phyloP scores from a whole-genome alignment of 2,329 filamentous ascomycete genomes.

The Remersonia thermophila region DNA sequence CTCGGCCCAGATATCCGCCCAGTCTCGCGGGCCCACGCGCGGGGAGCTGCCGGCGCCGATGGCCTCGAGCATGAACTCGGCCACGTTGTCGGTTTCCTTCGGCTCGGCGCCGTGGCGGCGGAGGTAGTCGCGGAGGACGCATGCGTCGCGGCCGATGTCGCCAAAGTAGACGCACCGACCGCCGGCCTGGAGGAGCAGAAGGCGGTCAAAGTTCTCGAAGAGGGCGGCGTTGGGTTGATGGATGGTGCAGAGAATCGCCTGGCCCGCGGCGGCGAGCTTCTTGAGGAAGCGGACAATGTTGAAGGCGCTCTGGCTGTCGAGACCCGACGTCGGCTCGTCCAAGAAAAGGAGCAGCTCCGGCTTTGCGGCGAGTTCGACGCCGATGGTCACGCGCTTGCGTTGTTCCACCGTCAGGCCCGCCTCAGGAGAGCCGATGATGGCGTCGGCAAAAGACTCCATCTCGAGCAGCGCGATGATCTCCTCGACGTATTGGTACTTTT shows the following conservation, averaged over 20 bases:
- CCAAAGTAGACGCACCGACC: conserved; percentile 79
- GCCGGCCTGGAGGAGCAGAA: conserved; percentile 66
- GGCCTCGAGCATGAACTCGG: conserved; percentile 77
- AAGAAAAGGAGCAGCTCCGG: conserved; percentile 65
- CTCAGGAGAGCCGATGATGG: conserved; percentile 46
- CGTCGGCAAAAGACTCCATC: conserved; percentile 47
- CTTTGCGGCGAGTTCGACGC: conserved; percentile 78
- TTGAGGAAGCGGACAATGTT: conserved; percentile 69
- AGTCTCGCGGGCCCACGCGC: conserved; percentile 62
- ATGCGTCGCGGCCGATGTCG: conserved; percentile 65
- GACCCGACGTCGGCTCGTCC: conserved; percentile 66
- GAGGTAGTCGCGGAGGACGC: conserved; percentile 54
- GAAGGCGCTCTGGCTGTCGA: conserved; percentile 61
- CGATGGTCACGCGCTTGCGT: conserved; percentile 73
- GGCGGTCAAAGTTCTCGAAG: conserved; percentile 78
- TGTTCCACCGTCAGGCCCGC: conserved; percentile 59
- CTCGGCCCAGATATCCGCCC: conserved; percentile 67
- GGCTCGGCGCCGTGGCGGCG: conserved; percentile 48
- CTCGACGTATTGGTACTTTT: conserved; percentile 49
- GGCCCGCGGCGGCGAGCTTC: conserved; percentile 65
- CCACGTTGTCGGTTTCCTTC: conserved; percentile 43
- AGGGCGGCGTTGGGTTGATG: conserved; percentile 79
- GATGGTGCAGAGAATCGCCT: conserved; percentile 83
- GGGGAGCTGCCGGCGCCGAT: conserved; percentile 64
- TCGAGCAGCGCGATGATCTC: conserved; percentile 44